Evolutionary conservation across 1,284 basidiomycete species (phyloP).

Genomic region (Somion occarium): DNA sequence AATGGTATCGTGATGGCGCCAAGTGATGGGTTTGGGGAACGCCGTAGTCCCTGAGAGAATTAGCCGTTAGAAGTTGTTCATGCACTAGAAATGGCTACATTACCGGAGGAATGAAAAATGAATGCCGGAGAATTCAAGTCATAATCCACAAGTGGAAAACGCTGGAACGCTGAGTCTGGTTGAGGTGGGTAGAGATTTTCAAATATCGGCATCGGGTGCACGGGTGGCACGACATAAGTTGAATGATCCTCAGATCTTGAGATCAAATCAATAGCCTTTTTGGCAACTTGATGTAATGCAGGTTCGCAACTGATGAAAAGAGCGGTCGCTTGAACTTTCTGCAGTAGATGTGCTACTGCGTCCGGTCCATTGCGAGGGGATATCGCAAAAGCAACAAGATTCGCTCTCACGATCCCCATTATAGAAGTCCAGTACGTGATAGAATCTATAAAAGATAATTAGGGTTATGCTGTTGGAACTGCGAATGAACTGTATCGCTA

Average conservation of each 20-base stretch:
- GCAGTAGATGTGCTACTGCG: conserved; percentile 19
- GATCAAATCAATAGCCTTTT: neutral
- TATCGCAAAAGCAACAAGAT: conserved; percentile 21
- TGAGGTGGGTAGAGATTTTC: conserved; percentile 13
- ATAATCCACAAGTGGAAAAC: neutral
- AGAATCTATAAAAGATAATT: conserved; percentile 20
- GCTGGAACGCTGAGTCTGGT: neutral
- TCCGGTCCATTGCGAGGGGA: conserved; percentile 17
- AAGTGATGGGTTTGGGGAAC: conserved; percentile 19
- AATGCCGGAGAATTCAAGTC: conserved; percentile 3
- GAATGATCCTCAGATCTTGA: neutral
- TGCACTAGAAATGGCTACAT: neutral
- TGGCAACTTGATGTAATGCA: neutral
- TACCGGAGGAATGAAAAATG: conserved; percentile 22
- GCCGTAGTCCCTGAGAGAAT: conserved; percentile 17
- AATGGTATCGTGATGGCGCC: conserved; percentile 14
- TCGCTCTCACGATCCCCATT: conserved; percentile 27
- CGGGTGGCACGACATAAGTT: neutral
- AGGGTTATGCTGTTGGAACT: conserved; percentile 15
- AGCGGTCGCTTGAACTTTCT: neutral
- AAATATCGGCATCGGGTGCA: conserved; percentile 15
- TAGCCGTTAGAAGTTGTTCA: neutral
- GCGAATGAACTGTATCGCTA: conserved; percentile 9
- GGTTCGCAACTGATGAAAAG: neutral
- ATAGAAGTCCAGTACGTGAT: conserved; percentile 26